A percentile compares a stretch with the other conserved stretches of the same genome.
Evolutionary conservation across 352 stramenopile species (phyloP).

Genomic region (Phytophthora tentaculata): DNA sequence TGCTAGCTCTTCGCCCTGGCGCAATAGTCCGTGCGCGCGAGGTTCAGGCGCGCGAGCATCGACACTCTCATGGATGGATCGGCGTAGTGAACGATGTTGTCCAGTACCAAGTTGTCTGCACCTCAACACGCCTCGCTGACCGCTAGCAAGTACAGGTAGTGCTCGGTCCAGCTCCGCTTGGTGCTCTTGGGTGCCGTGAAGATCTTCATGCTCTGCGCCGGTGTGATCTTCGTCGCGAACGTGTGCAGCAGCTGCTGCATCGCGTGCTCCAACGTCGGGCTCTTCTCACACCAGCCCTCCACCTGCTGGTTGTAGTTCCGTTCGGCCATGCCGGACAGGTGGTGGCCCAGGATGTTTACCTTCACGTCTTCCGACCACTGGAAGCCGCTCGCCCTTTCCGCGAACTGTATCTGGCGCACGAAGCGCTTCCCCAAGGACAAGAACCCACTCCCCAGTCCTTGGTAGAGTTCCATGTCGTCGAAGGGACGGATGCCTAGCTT

Average conservation of each 20-base stretch:
- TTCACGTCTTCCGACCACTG: constrained; percentile 6
- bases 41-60: constrained; percentile 17
- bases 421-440: no score
- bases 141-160: constrained; percentile 22
- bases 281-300: constrained; percentile 12
- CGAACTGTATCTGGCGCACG: no score
- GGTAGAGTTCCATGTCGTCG: no score
- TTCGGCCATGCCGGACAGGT: constrained; percentile 10
- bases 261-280: constrained; percentile 10
- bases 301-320: constrained; percentile 22
- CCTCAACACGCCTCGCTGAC: constrained; percentile 5
- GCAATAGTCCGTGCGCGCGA: constrained; percentile 13
- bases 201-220: neutral
- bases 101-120: constrained; percentile 10
- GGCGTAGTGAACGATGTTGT: constrained; percentile 34
- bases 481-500: no score
- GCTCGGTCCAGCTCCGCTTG: constrained; percentile 20
- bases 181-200: constrained; percentile 1
- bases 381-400: no score
- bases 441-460: no score
- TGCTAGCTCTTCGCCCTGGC: constrained; percentile 14
- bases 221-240: constrained; percentile 26
- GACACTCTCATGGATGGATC: constrained; percentile 2
- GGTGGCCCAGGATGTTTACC: constrained; percentile 1
- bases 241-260: constrained; percentile 22